These are phyloP conservation scores for Coniochaeta prunicola DNA, from an alignment of 2,329 filamentous ascomycete species.

Conservation along the genomic window DNA sequence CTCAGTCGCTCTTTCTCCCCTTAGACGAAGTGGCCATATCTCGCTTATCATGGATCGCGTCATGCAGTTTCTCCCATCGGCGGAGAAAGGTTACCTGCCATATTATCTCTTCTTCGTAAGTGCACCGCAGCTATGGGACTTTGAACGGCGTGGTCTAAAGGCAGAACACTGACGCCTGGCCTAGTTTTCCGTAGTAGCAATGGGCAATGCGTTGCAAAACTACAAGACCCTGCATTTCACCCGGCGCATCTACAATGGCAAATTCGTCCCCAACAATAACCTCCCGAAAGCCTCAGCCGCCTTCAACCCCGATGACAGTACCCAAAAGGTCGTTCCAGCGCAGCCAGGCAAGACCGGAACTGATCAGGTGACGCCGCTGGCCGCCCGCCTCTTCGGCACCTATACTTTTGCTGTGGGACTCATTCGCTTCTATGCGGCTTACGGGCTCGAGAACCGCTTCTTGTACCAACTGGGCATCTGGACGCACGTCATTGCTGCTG, in stretches of 20 bases:
- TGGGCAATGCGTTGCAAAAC: conserved; percentile 79
- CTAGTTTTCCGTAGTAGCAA: conserved; percentile 74
- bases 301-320: conserved; percentile 44
- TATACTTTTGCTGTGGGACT: conserved; percentile 78
- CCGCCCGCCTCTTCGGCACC: conserved; percentile 74
- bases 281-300: conserved; percentile 31
- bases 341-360: conserved; percentile 36
- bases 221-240: conserved; percentile 76
- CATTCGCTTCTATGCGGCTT: conserved; percentile 75
- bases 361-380: conserved; percentile 66
- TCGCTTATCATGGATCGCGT: conserved; percentile 34
- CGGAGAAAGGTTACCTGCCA: conserved; percentile 46
- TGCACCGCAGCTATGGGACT: conserved; percentile 1
- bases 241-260: conserved; percentile 75
- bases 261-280: conserved; percentile 44
- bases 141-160: neutral
- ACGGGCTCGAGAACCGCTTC: conserved; percentile 64
- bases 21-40: neutral
- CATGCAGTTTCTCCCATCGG: conserved; percentile 35
- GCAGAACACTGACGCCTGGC: conserved; percentile 5
- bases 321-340: conserved; percentile 41
- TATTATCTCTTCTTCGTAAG: conserved; percentile 53
- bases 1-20: neutral
- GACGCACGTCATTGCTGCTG: conserved; percentile 72
- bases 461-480: conserved; percentile 76